Evolutionary conservation across 2,329 filamentous ascomycete genomes (phyloP).

Genomic region (Colletotrichum sp.): DNA sequence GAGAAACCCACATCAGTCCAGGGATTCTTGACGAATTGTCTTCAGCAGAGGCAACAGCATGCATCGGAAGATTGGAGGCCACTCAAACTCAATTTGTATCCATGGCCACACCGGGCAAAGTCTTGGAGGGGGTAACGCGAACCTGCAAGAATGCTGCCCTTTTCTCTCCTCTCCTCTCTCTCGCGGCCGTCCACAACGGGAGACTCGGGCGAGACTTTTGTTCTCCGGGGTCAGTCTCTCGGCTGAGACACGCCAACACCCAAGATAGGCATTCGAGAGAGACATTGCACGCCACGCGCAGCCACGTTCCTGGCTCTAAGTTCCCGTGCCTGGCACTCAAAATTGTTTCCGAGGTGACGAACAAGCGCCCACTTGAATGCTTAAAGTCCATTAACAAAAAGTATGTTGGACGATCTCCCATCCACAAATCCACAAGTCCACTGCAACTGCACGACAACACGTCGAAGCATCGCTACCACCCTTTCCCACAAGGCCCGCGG

Average conservation of each 20-base stretch:
- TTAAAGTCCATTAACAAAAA: not conserved
- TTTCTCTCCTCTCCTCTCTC: not conserved
- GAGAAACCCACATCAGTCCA: not conserved
- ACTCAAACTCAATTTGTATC: not conserved
- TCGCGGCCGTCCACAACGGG: not conserved
- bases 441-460: not conserved
- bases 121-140: not conserved
- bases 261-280: not conserved
- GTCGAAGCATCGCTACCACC: not conserved
- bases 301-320: not conserved
- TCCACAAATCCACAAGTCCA: not conserved
- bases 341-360: not conserved
- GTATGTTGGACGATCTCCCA: not conserved
- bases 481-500: not conserved
- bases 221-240: not conserved
- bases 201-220: not conserved
- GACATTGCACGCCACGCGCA: not conserved
- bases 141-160: not conserved
- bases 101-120: not conserved
- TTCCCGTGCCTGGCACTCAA: not conserved
- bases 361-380: not conserved
- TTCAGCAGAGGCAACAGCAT: not conserved
- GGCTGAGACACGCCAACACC: not conserved
- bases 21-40: not conserved
- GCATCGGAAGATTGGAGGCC: not conserved